phyloP scores from a whole-genome alignment of 2,329 filamentous ascomycete genomes.

The Cladorrhinum sp. region DNA sequence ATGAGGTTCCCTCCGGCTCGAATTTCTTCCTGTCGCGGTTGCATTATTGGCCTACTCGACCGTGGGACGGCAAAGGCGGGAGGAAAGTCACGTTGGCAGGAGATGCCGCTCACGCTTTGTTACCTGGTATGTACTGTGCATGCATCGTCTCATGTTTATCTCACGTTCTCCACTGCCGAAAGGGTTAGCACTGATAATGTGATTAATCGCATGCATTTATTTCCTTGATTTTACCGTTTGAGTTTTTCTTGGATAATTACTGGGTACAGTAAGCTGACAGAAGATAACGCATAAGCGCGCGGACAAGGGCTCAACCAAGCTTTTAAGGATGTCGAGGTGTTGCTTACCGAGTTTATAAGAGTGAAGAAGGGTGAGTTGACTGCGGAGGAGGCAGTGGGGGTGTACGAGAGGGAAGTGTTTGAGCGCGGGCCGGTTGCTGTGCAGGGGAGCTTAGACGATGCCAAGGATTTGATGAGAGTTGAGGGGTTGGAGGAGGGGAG shows the following conservation, averaged over 20 bases:
- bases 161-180: too few species aligned
- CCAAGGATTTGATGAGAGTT: slow-evolving; percentile 4
- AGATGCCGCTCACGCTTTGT: slow-evolving; percentile 16
- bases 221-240: not conserved
- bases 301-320: slow-evolving; percentile 13
- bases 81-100: slow-evolving; percentile 14
- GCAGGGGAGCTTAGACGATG: slow-evolving; percentile 8
- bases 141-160: too few species aligned
- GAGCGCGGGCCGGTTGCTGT: slow-evolving; percentile 8
- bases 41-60: slow-evolving; percentile 10
- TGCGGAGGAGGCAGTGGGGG: not conserved
- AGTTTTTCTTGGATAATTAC: not conserved
- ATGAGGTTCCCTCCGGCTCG: not conserved
- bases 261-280: not conserved
- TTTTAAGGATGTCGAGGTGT: slow-evolving; percentile 1
- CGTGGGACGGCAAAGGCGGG: slow-evolving; percentile 4
- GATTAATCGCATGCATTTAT: too few species aligned
- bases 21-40: slow-evolving; percentile 5
- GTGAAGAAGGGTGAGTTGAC: not conserved
- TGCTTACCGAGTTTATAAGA: slow-evolving; percentile 1
- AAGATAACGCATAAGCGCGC: slow-evolving; percentile 4
- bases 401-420: slow-evolving; percentile 10
- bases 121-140: slow-evolving; percentile 14
- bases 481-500: slow-evolving; percentile 2
- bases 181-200: too few species aligned